Evolutionary conservation across 192 early-diverging fungal species (phyloP), one percentile per base, ranked within the genome.

Genomic region (Entomortierella lignicola): DNA sequence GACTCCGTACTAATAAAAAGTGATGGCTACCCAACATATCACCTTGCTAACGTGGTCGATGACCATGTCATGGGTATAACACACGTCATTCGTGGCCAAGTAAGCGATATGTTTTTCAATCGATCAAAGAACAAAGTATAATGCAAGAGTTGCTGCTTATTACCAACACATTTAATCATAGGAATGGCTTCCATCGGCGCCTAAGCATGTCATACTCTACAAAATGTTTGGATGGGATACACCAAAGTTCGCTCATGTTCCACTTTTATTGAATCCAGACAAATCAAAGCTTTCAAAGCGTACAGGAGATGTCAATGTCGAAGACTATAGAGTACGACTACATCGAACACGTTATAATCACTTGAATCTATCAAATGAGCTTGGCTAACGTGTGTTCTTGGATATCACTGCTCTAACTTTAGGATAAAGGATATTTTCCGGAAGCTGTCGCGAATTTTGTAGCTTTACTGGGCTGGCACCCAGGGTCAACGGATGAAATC

Each of bases 181-280:
- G 82, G 97, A 98, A 82, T 98, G 97, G 97, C 86, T 98, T 31
- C 86, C 94, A 25, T 96, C 95, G 11, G 96, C 95, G 12, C 95
- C 97, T 39, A 97, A 96, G 69, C 97, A 98, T 83, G 66, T 94
- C 2, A 71, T 94, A 6, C 85, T 98, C 21, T 97, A 96, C 81
- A 68, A 82, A 23, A 91, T 94, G 21, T 89, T 98, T 75, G 91
- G 89, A 2, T 96, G 94, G 95, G 72, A 77, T 8, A 60, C 86
- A 20, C 97, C 97, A 13, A 59, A 85, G 56, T 98, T 94, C 82
- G 92, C 87, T 1, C 97, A 98, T 58, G 83, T 98, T 37, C 97
- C 97, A 20, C 85, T 98, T 30, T 86, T 98, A 51, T 84, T 97
- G 43, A 95, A 95, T 69, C 71, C 83, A 2, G 90, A 95, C 74